A percentile compares a stretch with the other conserved stretches of the same genome.
Evolutionary conservation across 2,329 filamentous ascomycete genomes (phyloP).

Genomic region (Aspergillus costaricaensis): DNA sequence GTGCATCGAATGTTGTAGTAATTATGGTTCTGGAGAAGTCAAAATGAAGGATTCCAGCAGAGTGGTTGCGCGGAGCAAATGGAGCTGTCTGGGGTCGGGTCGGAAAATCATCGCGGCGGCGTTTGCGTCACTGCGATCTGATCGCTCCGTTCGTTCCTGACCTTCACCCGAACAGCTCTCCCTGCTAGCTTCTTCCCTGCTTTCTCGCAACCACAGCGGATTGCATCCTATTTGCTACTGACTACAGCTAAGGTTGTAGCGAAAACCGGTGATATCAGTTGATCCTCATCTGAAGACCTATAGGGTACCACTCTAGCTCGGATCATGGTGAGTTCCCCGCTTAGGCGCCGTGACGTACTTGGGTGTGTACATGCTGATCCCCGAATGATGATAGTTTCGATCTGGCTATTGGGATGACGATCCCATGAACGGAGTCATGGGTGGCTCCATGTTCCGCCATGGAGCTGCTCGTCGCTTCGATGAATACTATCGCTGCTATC

Average conservation of each 20-base stretch:
- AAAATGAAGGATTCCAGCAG: neutral
- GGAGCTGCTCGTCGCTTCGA: conserved; percentile 76
- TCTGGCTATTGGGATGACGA: conserved; percentile 56
- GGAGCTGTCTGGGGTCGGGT: conserved; percentile 36
- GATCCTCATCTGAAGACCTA: too few relatives aligned
- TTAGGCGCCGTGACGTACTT: neutral
- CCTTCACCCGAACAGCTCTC: conserved; percentile 7
- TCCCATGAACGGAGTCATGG: conserved; percentile 55
- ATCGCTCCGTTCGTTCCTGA: conserved; percentile 13
- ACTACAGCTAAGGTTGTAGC: neutral
- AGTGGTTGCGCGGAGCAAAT: neutral
- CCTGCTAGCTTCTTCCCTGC: neutral
- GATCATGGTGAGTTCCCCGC: conserved; percentile 29
- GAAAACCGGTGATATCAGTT: neutral
- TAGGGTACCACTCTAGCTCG: neutral
- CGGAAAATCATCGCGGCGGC: conserved; percentile 43
- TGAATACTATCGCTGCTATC: conserved; percentile 98
- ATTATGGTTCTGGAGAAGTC: neutral
- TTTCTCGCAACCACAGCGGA: neutral
- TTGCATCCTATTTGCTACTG: neutral
- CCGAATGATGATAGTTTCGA: conserved; percentile 42
- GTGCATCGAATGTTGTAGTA: neutral
- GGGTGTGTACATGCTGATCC: neutral
- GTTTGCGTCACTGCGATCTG: conserved; percentile 41
- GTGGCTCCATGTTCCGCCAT: conserved; percentile 55